A percentile compares a stretch with the other conserved stretches of the same genome.
phyloP scores from a whole-genome alignment of 1,139 yeast species.

The Suhomyces panamericanus region DNA sequence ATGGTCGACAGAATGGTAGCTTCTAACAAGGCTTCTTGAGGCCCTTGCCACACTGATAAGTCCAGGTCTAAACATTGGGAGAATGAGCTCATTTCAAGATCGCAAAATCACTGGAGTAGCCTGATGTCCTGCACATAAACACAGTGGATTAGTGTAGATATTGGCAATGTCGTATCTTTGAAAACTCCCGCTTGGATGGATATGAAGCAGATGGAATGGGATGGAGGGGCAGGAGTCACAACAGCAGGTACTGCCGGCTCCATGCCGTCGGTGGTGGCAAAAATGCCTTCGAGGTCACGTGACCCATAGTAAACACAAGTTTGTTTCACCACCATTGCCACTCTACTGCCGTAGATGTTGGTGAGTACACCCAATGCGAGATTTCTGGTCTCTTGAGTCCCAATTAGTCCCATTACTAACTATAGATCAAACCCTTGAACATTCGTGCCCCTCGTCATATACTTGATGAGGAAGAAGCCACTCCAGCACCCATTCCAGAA shows the following conservation, averaged over 20 bases:
- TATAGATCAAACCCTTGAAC: slow-evolving; percentile 56
- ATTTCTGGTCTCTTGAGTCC: too few species aligned
- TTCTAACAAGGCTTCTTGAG: slow-evolving; percentile 1
- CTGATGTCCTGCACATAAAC: neutral
- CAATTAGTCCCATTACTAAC: slow-evolving; percentile 8
- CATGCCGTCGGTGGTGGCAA: too few species aligned
- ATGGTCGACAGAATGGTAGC: slow-evolving; percentile 41
- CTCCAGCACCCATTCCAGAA: slow-evolving; percentile 19
- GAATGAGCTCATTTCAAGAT: neutral
- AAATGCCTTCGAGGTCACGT: too few species aligned
- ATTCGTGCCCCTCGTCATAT: slow-evolving; percentile 52
- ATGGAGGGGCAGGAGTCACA: too few species aligned
- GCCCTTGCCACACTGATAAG: slow-evolving; percentile 1
- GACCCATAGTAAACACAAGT: too few species aligned
- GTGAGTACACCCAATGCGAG: slow-evolving; percentile 1
- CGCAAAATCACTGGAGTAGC: neutral
- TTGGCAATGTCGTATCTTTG: too few species aligned
- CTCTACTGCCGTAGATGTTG: slow-evolving; percentile 2
- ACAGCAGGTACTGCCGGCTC: too few species aligned
- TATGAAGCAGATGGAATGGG: too few species aligned
- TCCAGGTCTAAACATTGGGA: slow-evolving; percentile 8
- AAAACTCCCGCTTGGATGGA: too few species aligned
- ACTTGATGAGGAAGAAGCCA: slow-evolving; percentile 45
- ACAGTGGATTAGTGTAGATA: neutral
- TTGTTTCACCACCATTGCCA: neutral